phyloP scores from a whole-genome alignment of 257 asterid species.

The Solanum chmielewskii region DNA sequence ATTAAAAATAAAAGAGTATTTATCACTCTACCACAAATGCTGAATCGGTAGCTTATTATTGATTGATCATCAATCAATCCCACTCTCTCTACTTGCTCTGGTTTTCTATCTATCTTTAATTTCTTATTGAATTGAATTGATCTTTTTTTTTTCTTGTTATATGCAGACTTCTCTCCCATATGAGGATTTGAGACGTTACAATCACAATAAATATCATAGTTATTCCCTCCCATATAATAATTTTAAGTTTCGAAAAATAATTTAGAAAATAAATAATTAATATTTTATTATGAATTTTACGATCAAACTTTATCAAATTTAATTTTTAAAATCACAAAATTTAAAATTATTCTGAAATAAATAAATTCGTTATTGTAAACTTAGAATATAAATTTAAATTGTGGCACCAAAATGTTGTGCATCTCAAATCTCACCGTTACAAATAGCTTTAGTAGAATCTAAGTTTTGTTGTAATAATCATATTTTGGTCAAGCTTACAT shows the following conservation, averaged over 20 bases:
- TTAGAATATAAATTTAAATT: too few species aligned
- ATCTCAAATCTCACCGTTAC: neutral
- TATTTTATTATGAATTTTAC: too few species aligned
- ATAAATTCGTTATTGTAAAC: neutral
- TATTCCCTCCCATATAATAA: neutral
- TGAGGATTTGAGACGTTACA: neutral
- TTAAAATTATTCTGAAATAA: too few species aligned
- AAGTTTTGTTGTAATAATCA: neutral
- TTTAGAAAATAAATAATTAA: too few species aligned
- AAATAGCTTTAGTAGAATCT: neutral
- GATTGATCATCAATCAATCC: neutral
- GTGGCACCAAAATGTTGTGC: neutral
- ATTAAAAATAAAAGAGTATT: too few species aligned
- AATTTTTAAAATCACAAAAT: too few species aligned
- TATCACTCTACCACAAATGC: accelerated
- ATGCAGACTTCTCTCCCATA: neutral
- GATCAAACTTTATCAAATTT: too few species aligned
- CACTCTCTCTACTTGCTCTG: neutral
- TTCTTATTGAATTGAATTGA: neutral
- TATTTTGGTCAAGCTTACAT: neutral
- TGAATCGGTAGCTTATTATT: neutral
- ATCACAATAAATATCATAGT: neutral
- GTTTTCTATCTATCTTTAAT: neutral
- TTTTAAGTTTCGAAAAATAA: neutral
- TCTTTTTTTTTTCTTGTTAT: neutral